These are phyloP conservation scores for Amphichorda felina DNA, from an alignment of 2,329 filamentous ascomycete species.

Conservation along the genomic window DNA sequence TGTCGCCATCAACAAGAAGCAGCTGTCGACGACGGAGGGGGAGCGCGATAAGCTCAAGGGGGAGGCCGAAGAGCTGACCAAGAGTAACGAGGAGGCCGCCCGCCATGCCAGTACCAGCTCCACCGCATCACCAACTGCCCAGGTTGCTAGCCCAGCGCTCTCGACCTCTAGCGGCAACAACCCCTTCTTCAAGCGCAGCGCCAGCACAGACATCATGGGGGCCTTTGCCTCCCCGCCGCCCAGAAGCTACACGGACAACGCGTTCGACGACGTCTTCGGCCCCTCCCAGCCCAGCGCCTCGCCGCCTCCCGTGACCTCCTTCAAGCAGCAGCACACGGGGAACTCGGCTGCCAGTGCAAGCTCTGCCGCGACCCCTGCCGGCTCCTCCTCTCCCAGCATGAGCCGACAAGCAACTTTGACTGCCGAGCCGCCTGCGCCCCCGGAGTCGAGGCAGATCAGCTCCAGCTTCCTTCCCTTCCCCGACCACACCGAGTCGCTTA, in stretches of 20 bases:
- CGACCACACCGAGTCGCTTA: conserved; percentile 54
- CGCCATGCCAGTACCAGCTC: conserved; percentile 40
- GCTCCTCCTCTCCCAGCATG: conserved; percentile 53
- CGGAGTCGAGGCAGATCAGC: conserved; percentile 66
- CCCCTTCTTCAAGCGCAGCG: conserved; percentile 76
- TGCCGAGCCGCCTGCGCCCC: conserved; percentile 47
- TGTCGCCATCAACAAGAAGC: conserved; percentile 97
- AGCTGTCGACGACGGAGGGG: conserved; percentile 76
- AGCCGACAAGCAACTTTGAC: conserved; percentile 47
- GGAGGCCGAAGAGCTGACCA: conserved; percentile 60
- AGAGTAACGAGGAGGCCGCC: conserved; percentile 47
- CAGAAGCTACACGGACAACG: conserved; percentile 45
- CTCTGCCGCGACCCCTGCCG: conserved; percentile 39
- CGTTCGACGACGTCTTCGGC: conserved; percentile 82
- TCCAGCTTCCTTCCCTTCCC: conserved; percentile 65
- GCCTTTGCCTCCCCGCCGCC: conserved; percentile 36
- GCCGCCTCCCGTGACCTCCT: conserved; percentile 24
- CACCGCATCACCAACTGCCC: conserved; percentile 29
- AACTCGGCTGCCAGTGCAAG: conserved; percentile 39
- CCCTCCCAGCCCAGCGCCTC: conserved; percentile 43
- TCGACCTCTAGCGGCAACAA: conserved; percentile 72
- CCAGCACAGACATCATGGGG: conserved; percentile 47
- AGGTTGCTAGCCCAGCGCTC: conserved; percentile 57
- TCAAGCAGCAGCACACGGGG: conserved; percentile 45
- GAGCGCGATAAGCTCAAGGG: conserved; percentile 80